Conservation (phyloP, 768 basidiomycete genomes). For the Kondoa subrosea region DNA sequence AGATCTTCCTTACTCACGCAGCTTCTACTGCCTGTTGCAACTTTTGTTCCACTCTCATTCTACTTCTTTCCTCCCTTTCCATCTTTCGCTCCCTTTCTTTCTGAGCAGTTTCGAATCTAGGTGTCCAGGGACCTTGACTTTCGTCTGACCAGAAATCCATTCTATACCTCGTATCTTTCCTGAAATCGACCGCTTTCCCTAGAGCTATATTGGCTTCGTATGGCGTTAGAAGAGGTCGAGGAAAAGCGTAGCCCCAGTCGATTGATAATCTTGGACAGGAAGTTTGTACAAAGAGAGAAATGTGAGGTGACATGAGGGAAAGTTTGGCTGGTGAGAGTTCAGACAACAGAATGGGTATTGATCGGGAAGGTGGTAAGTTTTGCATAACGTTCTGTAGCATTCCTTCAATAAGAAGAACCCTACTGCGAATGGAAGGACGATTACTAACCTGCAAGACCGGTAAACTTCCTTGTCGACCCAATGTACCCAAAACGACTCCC, state of each 20-base stretch:
- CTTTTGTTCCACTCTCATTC: constrained; percentile 2
- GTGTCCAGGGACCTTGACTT: constrained; percentile 28
- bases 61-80: constrained; percentile 12
- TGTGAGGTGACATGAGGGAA: constrained; percentile 57
- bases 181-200: constrained; percentile 36
- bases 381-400: constrained; percentile 49
- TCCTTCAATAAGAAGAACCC: constrained; percentile 11
- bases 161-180: constrained; percentile 45
- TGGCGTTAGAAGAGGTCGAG: constrained; percentile 68
- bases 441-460: constrained; percentile 59
- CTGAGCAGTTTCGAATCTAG: constrained; percentile 16
- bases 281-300: constrained; percentile 86
- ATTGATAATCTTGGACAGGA: constrained; percentile 91
- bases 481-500: constrained; percentile 85
- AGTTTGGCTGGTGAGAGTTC: constrained; percentile 94
- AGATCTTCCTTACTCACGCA: too few species aligned
- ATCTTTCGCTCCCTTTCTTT: constrained; percentile 9
- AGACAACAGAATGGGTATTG: constrained; percentile 77
- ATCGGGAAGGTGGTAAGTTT: constrained; percentile 3
- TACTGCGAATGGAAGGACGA: background rate
- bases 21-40: background rate
- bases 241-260: constrained; percentile 97
- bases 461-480: constrained; percentile 85
- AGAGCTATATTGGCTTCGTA: constrained; percentile 83
- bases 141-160: constrained; percentile 84